phyloP scores from a whole-genome alignment of 768 basidiomycete species.

The Tubosaeta sp. region DNA sequence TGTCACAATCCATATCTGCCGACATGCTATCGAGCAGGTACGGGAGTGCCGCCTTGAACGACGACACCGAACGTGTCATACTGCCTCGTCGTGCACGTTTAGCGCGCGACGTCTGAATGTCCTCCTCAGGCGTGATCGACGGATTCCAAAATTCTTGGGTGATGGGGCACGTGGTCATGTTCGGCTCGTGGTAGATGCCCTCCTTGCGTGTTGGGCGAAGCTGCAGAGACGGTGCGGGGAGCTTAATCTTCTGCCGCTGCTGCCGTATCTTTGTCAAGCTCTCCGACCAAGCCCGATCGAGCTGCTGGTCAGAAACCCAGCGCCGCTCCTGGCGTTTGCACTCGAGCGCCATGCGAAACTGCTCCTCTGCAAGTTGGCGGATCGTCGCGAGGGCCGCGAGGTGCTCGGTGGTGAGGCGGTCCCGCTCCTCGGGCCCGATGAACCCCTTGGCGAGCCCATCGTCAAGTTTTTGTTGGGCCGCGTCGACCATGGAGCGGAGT shows the following conservation, averaged over 20 bases:
- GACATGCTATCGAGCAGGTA: slow-evolving; percentile 19
- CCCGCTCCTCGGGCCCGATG: slow-evolving; percentile 29
- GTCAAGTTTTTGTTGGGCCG: slow-evolving; percentile 57
- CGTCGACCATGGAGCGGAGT: slow-evolving; percentile 43
- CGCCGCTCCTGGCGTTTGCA: slow-evolving; percentile 47
- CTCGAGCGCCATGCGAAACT: slow-evolving; percentile 41
- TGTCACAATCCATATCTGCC: too few species aligned
- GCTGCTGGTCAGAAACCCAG: slow-evolving; percentile 40
- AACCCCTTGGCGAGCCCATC: slow-evolving; percentile 45
- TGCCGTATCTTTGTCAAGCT: slow-evolving; percentile 30
- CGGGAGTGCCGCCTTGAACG: slow-evolving; percentile 40
- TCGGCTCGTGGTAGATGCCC: slow-evolving; percentile 31
- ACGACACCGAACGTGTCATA: slow-evolving; percentile 41
- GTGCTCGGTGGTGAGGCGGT: slow-evolving; percentile 39
- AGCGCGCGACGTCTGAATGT: slow-evolving; percentile 37
- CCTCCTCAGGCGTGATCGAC: slow-evolving; percentile 42
- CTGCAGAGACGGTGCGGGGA: slow-evolving; percentile 26
- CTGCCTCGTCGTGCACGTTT: slow-evolving; percentile 45
- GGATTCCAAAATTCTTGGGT: slow-evolving; percentile 51
- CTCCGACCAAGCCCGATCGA: slow-evolving; percentile 33
- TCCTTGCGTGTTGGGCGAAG: slow-evolving; percentile 22
- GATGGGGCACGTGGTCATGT: slow-evolving; percentile 31
- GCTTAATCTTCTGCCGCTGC: slow-evolving; percentile 41
- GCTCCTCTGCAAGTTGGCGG: slow-evolving; percentile 42
- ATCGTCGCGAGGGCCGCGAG: slow-evolving; percentile 42